Conservation (phyloP, 345 rosid species). For the Aquilaria malaccensis region DNA sequence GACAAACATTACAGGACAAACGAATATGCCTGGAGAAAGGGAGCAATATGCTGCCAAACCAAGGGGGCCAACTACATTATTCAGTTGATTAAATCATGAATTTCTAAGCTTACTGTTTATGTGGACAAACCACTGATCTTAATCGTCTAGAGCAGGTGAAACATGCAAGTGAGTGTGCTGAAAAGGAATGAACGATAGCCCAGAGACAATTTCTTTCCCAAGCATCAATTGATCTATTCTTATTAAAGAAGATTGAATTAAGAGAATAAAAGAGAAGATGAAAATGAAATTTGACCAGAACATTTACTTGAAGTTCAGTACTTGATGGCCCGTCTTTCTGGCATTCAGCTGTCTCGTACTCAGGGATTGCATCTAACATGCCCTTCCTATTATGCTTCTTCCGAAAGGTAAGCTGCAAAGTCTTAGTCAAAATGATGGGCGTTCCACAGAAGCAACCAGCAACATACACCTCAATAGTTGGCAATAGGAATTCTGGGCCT, state of each 20-base stretch:
- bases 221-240: neutral
- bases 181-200: neutral
- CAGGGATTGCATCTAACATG: slow-evolving; percentile 68
- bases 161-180: slow-evolving; percentile 2
- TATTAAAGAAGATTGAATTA: neutral
- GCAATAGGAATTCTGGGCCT: slow-evolving; percentile 38
- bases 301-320: slow-evolving; percentile 55
- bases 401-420: slow-evolving; percentile 52
- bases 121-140: slow-evolving; percentile 3
- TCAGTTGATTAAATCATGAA: neutral
- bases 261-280: neutral
- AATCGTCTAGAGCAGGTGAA: neutral
- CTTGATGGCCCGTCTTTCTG: slow-evolving; percentile 30
- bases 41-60: slow-evolving; percentile 24
- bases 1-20: neutral
- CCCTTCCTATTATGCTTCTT: slow-evolving; percentile 55
- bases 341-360: slow-evolving; percentile 49
- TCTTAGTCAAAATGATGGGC: slow-evolving; percentile 79
- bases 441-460: slow-evolving; percentile 71
- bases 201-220: neutral
- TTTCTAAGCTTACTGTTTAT: slow-evolving; percentile 7
- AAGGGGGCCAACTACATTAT: neutral
- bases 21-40: slow-evolving; percentile 30
- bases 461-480: slow-evolving; percentile 78
- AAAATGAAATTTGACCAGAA: neutral